Base-by-base conservation (phyloP, 306 rosid species). In the Vigna reflexopilosa region DNA sequence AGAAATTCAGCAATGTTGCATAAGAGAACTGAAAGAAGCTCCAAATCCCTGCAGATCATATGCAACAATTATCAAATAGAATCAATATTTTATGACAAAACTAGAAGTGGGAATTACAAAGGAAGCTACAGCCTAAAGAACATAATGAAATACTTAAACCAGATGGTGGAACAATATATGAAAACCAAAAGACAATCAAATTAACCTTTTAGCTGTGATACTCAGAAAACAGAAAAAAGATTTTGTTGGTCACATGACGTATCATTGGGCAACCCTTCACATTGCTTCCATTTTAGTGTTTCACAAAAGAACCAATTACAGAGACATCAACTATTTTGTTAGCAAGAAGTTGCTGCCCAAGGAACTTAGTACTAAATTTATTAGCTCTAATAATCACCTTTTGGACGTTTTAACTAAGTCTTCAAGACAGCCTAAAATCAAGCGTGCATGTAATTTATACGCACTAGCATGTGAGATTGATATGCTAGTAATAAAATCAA, bases 1-100 rank as follows among this genome's bases (percentile, higher is more conserved):
- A 94, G 83, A 87, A 83, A 88, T 77, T 87, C 84, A 65, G 95
- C 94, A 80, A 92, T 88, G 74, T 85, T 83, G 82, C 97, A 94
- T 68, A 89, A 76, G 45, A 92, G 87, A 86, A 81, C 79, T 42
- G 92, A 91, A 77, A 94, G 88, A 83, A 86, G 90, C 90, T 89
- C 97, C 67, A 87, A 83, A 84, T 94, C 98, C 93, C 98, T 94
- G 16, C 11, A 62, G 68, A 8, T 38, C 22, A 62, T 32, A 72
- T 77, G 64, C 72, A 77, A 71, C 55, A 86, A 74, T 52, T 36
- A 79, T 66, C 71, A 47, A 57, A 67, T 28, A 64, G 58, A 54
- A 68, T 72, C 73, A 86, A 44, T 51, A 77, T 55, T 40, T 57
- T 9, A 32, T 32, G 56, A 73, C 30, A 30, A 64, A 42, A 74